Evolutionary conservation across 495 filamentous ascomycete species (phyloP), one percentile per base, ranked within the genome.

Genomic region (Podospora pseudopauciseta): DNA sequence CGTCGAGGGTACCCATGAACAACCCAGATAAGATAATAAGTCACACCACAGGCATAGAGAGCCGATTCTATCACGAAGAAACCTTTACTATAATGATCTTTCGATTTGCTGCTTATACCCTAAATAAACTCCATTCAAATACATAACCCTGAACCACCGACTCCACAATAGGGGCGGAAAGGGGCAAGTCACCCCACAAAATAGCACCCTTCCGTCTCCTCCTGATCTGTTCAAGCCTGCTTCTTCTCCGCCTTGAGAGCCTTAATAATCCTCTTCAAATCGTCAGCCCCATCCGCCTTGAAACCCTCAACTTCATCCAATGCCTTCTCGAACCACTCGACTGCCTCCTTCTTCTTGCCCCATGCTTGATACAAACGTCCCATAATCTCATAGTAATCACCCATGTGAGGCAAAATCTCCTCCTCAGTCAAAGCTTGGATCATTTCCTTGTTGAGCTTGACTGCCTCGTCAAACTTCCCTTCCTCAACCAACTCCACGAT

Each of bases 301-400:
- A 68, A 76, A 56, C 66, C 70, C 64, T 32, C 68, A 54, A 73
- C 44, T 64, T 78, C 78, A 2, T 63, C 67, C 55, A 73, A 19
- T 1, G 73, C 77, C 65, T 72, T 23, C 56, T 63, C 32, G 0
- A 67, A 72, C 65, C 74, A 75, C 65, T 67, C 74, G 65, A 56
- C 73, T 5, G 73, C 78, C 27, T 67, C 62, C 13, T 60, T 53
- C 23, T 68, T 30, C 20, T 79, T 72, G 5, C 73, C 71, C 53
- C 70, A 66, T 0, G 68, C 69, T 0, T 65, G 66, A 32, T 75
- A 74, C 44, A 80, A 53, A n/a, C 72, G 59, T 18, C 76, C 72
- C 57, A 78, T 67, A 27, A 78, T 71, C 16, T 74, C 71, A 58
- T 77, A 78, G 66, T 79, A 74, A 19, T 76, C 75, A 0, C 74